Evolutionary conservation across 495 filamentous ascomycete species (phyloP), one percentile per base, ranked within the genome.

Genomic region (Penicillium steckii): DNA sequence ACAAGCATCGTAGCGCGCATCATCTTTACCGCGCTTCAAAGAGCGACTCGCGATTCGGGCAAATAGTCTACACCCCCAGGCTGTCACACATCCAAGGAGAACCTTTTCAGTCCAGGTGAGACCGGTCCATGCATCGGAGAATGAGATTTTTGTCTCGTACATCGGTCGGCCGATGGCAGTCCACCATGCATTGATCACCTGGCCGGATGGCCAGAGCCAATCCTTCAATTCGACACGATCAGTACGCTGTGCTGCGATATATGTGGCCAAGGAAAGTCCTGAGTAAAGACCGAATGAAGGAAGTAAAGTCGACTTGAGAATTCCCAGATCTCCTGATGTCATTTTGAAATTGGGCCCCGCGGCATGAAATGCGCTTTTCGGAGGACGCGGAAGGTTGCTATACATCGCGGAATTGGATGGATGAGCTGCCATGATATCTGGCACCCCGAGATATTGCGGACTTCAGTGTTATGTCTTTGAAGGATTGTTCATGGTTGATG

Each of bases 111-210:
- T 70, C 55, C 79, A 79, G 2, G 72, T 67, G 7, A 84, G 60
- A 3, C 64, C 62, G 4, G 50, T 51, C 60, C 75, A 79, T 5
- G 78, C 78, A 25, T 65, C 55, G 0, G 48, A 37, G 3, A 80
- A 41, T 0, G 79, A 63, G 26, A 76, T 44, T 2, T 72, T 68
- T 8, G 70, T 53, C 37, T 66, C 57, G 22, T 73, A 57, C 13
- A 80, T 62, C 1, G 65, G 71, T 17, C 65, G 67, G 29, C 81
- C 78, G 44, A 84, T 56, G 32, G 81, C 77, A 46, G 68, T 76
- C 78, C 78, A 81, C 81, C 81, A 85, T 5, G 76, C 81, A 59
- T 81, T 83, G 50, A 70, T 50, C 23, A 83, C 74, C 58, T 78
- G 80, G 17, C 63, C 74, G 2, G 69, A 60, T 0, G 80, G 78